A percentile compares a stretch with the other conserved stretches of the same genome.
Conservation (phyloP, 2,329 filamentous ascomycete species). For the Lasiodiplodia gonubiensis region DNA sequence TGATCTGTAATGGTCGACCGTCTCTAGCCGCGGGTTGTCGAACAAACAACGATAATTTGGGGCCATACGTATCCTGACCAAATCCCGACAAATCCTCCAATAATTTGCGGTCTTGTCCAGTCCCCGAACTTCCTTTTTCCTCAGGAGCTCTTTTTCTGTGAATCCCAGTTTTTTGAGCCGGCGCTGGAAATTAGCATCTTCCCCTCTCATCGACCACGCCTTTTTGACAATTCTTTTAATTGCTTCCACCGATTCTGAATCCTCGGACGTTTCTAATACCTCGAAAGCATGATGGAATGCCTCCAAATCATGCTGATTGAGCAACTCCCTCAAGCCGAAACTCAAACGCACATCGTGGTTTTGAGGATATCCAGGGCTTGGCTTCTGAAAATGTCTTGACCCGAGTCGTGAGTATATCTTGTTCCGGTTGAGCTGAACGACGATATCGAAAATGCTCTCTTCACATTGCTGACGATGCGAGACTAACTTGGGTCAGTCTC, state of each 20-base stretch:
- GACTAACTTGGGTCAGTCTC: background rate
- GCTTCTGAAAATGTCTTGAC: background rate
- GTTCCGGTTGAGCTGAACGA: background rate
- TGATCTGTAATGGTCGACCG: background rate
- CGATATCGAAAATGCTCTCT: background rate
- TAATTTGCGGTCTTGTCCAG: background rate
- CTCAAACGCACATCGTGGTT: background rate
- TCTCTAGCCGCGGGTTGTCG: background rate
- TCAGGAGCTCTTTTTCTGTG: too few species aligned
- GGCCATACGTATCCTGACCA: background rate
- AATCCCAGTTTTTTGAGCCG: background rate
- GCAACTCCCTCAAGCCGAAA: background rate
- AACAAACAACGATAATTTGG: background rate
- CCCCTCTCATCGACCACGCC: background rate
- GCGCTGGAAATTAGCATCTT: background rate
- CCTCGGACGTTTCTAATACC: background rate
- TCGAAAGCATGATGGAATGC: background rate
- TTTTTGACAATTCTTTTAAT: background rate
- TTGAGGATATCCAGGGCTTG: too few species aligned
- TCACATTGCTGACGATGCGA: background rate
- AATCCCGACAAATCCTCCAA: background rate
- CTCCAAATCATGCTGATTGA: background rate
- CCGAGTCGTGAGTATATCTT: conserved; percentile 1
- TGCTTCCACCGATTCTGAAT: background rate
- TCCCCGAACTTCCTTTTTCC: background rate